Base-by-base conservation (phyloP, 1,284 basidiomycete species). In the Thecaphora frezii region DNA sequence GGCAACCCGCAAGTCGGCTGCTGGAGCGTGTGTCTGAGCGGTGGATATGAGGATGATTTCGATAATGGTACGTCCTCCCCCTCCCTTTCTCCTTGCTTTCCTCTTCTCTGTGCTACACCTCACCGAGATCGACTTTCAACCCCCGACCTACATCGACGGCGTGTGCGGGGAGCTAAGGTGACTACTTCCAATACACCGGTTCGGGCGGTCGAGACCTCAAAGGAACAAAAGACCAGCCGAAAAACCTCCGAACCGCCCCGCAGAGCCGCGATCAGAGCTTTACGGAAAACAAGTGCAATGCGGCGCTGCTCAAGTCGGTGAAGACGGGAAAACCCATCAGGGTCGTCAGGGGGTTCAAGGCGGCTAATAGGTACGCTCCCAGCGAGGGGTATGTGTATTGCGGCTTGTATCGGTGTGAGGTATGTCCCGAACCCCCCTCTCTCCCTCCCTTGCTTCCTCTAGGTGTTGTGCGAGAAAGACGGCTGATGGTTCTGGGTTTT, bases 331-430 rank as follows among this genome's bases (percentile, higher is more conserved):
- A 87, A 54, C 89, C 89, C 13, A 83, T 93, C 12, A 84, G 90
- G 16, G 89, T 93, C 3, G 86, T 93, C 52, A 84, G 90, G 24
- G 90, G 90, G 0, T 91, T 79, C 82, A 92, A 92, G 74, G 80
- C 86, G n/a, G 74, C 79, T 19, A 88, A 87, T 0, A 7, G 37
- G 4, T 74, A 55, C 47, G 57, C 70, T 2, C 77, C 77, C 1
- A 22, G 8, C 0, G 53, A 65, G 25, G 71, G 89, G 18, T 92
- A 91, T 71, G 86, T 90, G 12, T 93, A 93, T 73, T 88, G 90
- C 67, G 90, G 90, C 0, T 81, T 93, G 25, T 93, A 93, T 73
- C 81, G 76, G 3, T 36, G 33, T 16, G 33, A 36, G 33, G 33
- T 36, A 16, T 14, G 33, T 16, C 5, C 18, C 33, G 10, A 4